Conservation (phyloP, 441 rosid genomes). For the Populus hybrid region DNA sequence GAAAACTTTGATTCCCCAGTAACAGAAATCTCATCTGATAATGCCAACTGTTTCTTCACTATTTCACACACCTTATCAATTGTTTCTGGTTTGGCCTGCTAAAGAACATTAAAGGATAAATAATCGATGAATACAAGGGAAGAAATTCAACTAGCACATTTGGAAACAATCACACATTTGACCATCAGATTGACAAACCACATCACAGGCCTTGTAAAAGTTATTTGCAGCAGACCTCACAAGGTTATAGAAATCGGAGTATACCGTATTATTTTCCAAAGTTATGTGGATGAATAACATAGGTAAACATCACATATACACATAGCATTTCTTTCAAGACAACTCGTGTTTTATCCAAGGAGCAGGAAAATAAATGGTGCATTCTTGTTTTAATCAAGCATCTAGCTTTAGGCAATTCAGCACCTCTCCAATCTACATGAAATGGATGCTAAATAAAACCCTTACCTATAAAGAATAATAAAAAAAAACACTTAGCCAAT, state of each 20-base stretch:
- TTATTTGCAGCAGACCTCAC: neutral
- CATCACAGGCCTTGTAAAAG: neutral
- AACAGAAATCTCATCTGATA: conserved; percentile 38
- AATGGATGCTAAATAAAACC: neutral
- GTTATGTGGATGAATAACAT: neutral
- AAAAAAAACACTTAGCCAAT: neutral
- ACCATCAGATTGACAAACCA: neutral
- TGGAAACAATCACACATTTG: neutral
- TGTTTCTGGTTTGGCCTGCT: conserved; percentile 76
- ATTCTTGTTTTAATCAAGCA: neutral
- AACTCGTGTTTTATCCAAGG: neutral
- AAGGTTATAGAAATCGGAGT: neutral
- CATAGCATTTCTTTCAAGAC: neutral
- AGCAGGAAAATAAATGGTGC: neutral
- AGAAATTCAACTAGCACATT: neutral
- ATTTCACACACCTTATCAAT: conserved; percentile 68
- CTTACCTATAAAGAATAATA: neutral
- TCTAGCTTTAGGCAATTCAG: neutral
- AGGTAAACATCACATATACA: neutral
- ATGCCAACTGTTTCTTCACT: conserved; percentile 72
- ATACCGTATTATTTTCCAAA: neutral
- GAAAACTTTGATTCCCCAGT: conserved; percentile 59
- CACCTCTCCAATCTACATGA: neutral
- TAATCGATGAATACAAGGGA: neutral
- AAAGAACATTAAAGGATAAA: conserved; percentile 4